Percentiles rank a stretch among this genome's conserved stretches.
Evolutionary conservation across 805 yeast species (phyloP).

Genomic region (Kodamaea lidongshanica): DNA sequence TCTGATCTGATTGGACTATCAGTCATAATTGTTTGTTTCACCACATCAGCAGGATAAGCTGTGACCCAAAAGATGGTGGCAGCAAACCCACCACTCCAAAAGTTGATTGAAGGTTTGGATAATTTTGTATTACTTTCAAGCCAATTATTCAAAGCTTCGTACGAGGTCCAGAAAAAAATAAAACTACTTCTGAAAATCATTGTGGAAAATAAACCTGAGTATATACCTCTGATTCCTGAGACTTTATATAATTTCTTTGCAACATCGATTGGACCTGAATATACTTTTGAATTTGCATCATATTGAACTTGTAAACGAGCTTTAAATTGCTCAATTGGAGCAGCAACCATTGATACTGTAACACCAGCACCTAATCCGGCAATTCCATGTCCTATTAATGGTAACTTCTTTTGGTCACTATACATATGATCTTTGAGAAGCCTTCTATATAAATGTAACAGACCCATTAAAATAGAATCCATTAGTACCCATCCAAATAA

Average conservation of each 20-base stretch:
- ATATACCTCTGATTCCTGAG: slow-evolving; percentile 66
- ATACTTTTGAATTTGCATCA: slow-evolving; percentile 61
- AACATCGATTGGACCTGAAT: slow-evolving; percentile 79
- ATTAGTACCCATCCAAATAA: slow-evolving; percentile 88
- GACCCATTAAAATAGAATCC: slow-evolving; percentile 90
- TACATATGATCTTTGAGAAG: slow-evolving; percentile 60
- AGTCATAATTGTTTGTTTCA: slow-evolving; percentile 79
- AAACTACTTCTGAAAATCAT: slow-evolving; percentile 84
- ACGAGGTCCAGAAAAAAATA: slow-evolving; percentile 91
- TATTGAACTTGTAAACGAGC: slow-evolving; percentile 88
- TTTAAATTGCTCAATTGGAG: slow-evolving; percentile 86
- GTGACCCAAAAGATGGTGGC: slow-evolving; percentile 86
- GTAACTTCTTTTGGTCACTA: slow-evolving; percentile 55
- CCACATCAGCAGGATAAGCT: slow-evolving; percentile 86
- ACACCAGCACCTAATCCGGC: slow-evolving; percentile 83
- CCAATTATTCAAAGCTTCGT: slow-evolving; percentile 68
- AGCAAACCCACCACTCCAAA: slow-evolving; percentile 87
- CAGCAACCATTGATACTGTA: slow-evolving; percentile 94
- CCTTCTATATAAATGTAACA: slow-evolving; percentile 70
- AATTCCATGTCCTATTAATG: slow-evolving; percentile 64
- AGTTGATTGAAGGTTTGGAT: slow-evolving; percentile 67
- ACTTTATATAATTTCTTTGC: slow-evolving; percentile 49
- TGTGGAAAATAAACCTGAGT: slow-evolving; percentile 79
- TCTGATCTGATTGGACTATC: slow-evolving; percentile 56
- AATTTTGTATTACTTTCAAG: slow-evolving; percentile 59